Evolutionary conservation across 179 eudicot species (phyloP).

Genomic region (Corrigiola litoralis): DNA sequence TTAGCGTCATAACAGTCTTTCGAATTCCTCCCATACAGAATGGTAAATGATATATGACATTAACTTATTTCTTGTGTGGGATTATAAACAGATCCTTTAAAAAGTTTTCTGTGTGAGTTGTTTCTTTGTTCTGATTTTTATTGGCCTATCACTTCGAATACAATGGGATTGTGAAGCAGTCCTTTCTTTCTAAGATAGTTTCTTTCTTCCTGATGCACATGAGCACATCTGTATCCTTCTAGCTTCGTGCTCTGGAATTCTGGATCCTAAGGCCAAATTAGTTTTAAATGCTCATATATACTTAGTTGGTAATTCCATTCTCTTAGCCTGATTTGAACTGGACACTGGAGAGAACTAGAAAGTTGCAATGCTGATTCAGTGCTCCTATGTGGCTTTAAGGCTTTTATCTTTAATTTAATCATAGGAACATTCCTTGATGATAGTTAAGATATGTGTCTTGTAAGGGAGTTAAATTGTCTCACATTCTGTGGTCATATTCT

Average conservation of each 20-base stretch:
- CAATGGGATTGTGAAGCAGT: neutral
- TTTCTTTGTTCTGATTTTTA: neutral
- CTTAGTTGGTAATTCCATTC: neutral
- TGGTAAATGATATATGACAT: no score
- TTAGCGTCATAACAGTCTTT: no score
- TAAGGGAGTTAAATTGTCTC: slow-evolving; percentile 1
- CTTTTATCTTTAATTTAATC: neutral
- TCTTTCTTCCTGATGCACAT: no score
- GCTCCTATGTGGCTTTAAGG: no score
- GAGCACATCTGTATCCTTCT: no score
- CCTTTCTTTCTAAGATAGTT: neutral
- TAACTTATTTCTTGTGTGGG: no score
- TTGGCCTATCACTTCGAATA: neutral
- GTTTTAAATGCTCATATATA: neutral
- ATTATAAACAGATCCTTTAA: no score
- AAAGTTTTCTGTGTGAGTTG: neutral
- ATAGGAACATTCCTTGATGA: neutral
- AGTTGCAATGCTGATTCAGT: no score
- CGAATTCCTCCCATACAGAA: no score
- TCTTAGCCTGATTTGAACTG: no score
- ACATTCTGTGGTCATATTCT: slow-evolving; percentile 10
- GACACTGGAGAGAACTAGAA: no score
- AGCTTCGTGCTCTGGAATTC: no score
- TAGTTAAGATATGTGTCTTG: neutral
- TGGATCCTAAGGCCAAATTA: neutral